Evolutionary conservation across 306 rosid species (phyloP).

Genomic region (Cicer arietinum): DNA sequence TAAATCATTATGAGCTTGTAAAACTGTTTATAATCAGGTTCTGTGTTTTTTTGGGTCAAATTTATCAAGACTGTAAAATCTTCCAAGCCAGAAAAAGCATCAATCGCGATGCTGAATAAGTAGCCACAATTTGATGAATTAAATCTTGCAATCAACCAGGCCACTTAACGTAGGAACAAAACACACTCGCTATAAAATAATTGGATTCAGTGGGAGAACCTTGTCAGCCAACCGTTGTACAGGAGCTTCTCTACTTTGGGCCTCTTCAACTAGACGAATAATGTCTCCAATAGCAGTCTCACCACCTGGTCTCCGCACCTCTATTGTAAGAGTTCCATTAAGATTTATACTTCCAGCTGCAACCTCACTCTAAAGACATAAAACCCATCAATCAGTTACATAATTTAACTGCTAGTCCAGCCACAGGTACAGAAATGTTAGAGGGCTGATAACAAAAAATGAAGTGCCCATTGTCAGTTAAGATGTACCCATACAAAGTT

Average conservation of each 20-base stretch:
- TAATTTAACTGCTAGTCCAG: conserved; percentile 32
- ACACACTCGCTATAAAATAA: conserved; percentile 22
- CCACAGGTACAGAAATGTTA: conserved; percentile 26
- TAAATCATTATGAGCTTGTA: conserved; percentile 10
- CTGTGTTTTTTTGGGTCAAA: neutral
- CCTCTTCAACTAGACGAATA: conserved; percentile 95
- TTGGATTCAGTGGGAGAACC: conserved; percentile 59
- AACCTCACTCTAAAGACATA: conserved; percentile 76
- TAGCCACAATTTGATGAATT: neutral
- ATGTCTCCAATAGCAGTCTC: conserved; percentile 89
- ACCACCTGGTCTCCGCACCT: conserved; percentile 91
- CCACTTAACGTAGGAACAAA: conserved; percentile 20
- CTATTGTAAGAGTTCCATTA: conserved; percentile 88
- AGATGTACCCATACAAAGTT: conserved; percentile 15
- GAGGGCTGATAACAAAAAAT: conserved; percentile 33
- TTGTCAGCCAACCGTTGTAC: conserved; percentile 95
- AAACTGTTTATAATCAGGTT: conserved; percentile 16
- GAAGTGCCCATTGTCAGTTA: conserved; percentile 22
- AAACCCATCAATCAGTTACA: conserved; percentile 43
- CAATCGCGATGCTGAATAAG: neutral
- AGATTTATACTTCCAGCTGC: conserved; percentile 97
- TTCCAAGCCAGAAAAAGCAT: conserved; percentile 11
- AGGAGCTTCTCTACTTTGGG: conserved; percentile 96
- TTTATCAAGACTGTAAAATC: conserved; percentile 26
- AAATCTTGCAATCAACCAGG: conserved; percentile 26